phyloP scores from a whole-genome alignment of 1,284 basidiomycete genomes.

The Tylopilus orsonianus region DNA sequence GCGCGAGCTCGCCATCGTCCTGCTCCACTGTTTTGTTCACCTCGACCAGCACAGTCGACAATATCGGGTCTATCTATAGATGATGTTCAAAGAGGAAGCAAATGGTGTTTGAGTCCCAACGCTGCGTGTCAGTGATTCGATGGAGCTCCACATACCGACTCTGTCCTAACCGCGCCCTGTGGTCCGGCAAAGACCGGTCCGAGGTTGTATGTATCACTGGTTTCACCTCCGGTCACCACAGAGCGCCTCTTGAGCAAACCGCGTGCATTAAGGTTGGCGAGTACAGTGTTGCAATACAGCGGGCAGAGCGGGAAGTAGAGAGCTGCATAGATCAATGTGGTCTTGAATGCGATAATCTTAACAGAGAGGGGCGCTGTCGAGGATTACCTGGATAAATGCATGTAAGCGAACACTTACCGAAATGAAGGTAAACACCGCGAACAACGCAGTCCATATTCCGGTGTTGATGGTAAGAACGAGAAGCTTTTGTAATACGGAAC shows the following conservation, averaged over 20 bases:
- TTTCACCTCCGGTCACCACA: neutral
- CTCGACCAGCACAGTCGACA: neutral
- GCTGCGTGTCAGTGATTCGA: neutral
- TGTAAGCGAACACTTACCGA: neutral
- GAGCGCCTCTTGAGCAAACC: neutral
- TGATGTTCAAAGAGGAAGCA: neutral
- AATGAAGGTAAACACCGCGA: conserved; percentile 6
- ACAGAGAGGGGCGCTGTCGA: neutral
- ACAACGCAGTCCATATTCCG: conserved; percentile 11
- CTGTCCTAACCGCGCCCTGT: neutral
- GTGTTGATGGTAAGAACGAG: conserved; percentile 14
- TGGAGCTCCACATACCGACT: conserved; percentile 2
- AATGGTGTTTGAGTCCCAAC: neutral
- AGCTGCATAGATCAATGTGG: conserved; percentile 4
- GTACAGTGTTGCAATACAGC: conserved; percentile 11
- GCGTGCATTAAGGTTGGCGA: conserved; percentile 10
- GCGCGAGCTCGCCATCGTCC: neutral
- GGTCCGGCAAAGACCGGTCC: neutral
- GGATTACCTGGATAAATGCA: neutral
- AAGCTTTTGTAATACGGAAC: conserved; percentile 1
- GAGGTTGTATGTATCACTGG: neutral
- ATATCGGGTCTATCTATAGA: neutral
- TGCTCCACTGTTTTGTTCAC: neutral
- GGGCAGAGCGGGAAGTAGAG: conserved; percentile 7
- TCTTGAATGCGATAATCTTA: conserved; percentile 2